Base-by-base conservation (phyloP, 768 basidiomycete genomes). In the Panaeolus cyanescens region DNA sequence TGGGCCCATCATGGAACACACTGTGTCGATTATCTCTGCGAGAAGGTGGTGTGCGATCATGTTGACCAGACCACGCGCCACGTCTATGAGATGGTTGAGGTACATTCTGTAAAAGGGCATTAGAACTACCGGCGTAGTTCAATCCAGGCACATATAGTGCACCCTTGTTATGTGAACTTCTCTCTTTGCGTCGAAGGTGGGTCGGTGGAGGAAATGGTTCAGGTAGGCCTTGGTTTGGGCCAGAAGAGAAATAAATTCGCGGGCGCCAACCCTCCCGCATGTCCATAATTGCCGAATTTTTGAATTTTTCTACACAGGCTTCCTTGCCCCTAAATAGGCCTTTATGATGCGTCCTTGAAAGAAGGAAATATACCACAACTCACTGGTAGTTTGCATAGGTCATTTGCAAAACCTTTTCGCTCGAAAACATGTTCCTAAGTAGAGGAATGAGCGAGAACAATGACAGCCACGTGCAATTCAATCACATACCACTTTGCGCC, bases 321-420 rank as follows among this genome's bases (percentile, higher is more conserved):
- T 93, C 92, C 71, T 96, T 96, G 54, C 94, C 94, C 78, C 91
- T 91, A 67, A 1, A n/a, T 50, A 17, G 25, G 55, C 22, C 17
- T 54, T 32, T 50, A 20, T 37, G 37, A 59, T 34, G 20, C 5
- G 20, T 34, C 7, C 2, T 4, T 22, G 28, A 19, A 19, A 65
- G 56, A 19, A 59, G 56, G 28, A 58, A 67, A 61, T 20, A 42
- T 20, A 36, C 17, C 50, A 50, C 56, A 32, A 45, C 91, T 57
- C 63, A 93, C 93, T 95, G 93, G 69, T 92, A 94, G 66, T 93
- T 95, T 3, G 94, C 95, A 70, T 95, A 96, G 65, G 90, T 91
- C 89, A 95, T 93, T 68, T 95, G 90, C 56, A 95, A 75, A 8
- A 94, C 88, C 69, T 96, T 96, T 74, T 95, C 92, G 62, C 92